phyloP scores from a whole-genome alignment of 768 basidiomycete genomes.

The Fomitopsis pulvina region DNA sequence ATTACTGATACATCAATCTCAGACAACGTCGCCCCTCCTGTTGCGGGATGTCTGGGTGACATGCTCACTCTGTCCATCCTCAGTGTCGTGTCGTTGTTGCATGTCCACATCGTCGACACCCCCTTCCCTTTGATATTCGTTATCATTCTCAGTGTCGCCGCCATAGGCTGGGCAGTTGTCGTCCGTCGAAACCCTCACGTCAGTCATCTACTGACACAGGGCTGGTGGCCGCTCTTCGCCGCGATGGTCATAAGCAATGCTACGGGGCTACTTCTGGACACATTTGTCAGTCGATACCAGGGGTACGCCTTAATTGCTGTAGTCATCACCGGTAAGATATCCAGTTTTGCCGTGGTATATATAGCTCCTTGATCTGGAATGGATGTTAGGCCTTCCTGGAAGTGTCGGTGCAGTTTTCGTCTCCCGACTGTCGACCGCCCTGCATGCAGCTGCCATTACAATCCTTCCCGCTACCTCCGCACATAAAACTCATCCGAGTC shows the following conservation, averaged over 20 bases:
- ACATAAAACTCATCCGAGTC: conserved; percentile 24
- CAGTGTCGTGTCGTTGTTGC: conserved; percentile 62
- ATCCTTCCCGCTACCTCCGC: conserved; percentile 14
- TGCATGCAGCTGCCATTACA: conserved; percentile 55
- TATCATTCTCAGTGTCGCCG: conserved; percentile 42
- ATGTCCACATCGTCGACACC: conserved; percentile 62
- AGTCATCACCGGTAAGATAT: conserved; percentile 78
- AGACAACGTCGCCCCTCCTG: conserved; percentile 96
- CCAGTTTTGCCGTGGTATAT: neutral
- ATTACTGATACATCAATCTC: conserved; percentile 2
- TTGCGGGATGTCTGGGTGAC: conserved; percentile 91
- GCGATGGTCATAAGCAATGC: conserved; percentile 85
- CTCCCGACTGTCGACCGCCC: conserved; percentile 82
- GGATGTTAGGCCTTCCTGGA: conserved; percentile 65
- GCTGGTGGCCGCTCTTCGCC: conserved; percentile 88
- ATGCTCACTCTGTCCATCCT: conserved; percentile 84
- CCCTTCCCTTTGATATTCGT: conserved; percentile 53
- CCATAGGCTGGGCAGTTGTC: conserved; percentile 41
- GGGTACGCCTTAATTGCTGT: conserved; percentile 86
- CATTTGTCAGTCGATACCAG: conserved; percentile 79
- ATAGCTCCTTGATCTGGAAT: neutral
- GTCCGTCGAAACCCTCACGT: conserved; percentile 65
- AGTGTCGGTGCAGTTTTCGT: conserved; percentile 87
- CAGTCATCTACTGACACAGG: conserved; percentile 66
- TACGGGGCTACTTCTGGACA: conserved; percentile 88